Evolutionary conservation across 164 flowering plant species (phyloP).

Genomic region (Saururus chinensis): DNA sequence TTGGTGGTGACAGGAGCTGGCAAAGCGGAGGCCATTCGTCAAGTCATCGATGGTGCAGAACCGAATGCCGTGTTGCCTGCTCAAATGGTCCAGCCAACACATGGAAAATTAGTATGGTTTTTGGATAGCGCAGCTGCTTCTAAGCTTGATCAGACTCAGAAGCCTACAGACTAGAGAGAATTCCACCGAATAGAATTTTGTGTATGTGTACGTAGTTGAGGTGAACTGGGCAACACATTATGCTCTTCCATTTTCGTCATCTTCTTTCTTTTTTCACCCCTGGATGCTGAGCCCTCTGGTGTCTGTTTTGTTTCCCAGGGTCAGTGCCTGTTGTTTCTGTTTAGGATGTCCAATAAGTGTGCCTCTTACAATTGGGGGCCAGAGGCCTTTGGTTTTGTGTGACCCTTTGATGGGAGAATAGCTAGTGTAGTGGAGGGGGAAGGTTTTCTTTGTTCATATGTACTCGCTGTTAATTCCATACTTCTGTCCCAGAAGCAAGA

Average conservation of each 20-base stretch:
- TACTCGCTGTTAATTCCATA: too few species aligned
- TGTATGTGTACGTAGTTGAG: constrained; percentile 21
- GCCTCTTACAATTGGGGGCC: background rate
- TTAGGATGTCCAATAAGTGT: background rate
- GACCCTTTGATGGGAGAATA: constrained; percentile 1
- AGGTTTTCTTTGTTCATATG: too few species aligned
- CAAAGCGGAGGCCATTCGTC: constrained; percentile 53
- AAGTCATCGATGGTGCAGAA: constrained; percentile 32
- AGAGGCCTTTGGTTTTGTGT: constrained; percentile 1
- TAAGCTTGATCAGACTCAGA: constrained; percentile 26
- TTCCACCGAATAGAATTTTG: constrained; percentile 8
- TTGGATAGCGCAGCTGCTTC: constrained; percentile 58
- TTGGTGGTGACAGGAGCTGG: constrained; percentile 48
- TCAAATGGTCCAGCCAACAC: constrained; percentile 40
- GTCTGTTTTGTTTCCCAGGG: background rate
- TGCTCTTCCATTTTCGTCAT: background rate
- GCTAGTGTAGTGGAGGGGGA: too few species aligned
- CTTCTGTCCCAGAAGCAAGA: too few species aligned
- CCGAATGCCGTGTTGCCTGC: constrained; percentile 42
- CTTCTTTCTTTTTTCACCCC: background rate
- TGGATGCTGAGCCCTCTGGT: background rate
- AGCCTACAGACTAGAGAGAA: constrained; percentile 13
- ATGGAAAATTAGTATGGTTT: constrained; percentile 71
- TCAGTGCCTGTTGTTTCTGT: background rate
- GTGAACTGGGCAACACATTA: constrained; percentile 3